Conservation (phyloP, 306 rosid genomes). For the Lathyrus sativus region DNA sequence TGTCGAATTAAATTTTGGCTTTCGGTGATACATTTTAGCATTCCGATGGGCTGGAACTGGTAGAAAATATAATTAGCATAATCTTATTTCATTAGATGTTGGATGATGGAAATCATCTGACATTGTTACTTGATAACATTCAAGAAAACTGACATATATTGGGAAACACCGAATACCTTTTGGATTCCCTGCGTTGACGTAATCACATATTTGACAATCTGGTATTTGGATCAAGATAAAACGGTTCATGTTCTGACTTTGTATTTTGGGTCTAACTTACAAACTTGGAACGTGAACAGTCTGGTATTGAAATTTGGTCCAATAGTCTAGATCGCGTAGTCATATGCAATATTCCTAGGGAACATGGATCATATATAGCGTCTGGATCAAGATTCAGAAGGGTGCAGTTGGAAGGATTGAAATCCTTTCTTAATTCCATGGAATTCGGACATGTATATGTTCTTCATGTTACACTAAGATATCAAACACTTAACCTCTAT, state of each 20-base stretch:
- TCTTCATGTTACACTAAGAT: neutral
- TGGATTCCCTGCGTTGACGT: neutral
- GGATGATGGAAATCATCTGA: slow-evolving; percentile 8
- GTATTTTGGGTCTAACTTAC: neutral
- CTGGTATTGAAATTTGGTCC: neutral
- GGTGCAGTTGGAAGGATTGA: neutral
- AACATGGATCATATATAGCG: neutral
- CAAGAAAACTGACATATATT: slow-evolving; percentile 7
- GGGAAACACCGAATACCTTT: neutral
- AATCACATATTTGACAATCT: neutral
- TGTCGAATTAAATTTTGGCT: slow-evolving; percentile 13
- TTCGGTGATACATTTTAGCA: slow-evolving; percentile 6
- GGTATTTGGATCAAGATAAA: neutral
- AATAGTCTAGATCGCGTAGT: neutral
- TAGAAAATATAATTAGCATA: slow-evolving; percentile 6
- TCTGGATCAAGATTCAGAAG: neutral
- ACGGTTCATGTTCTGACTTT: neutral
- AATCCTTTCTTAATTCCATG: neutral
- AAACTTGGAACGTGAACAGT: neutral
- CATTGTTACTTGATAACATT: neutral
- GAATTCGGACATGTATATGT: neutral
- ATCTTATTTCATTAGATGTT: slow-evolving; percentile 7
- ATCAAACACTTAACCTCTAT: slow-evolving; percentile 11
- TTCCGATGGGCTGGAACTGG: neutral
- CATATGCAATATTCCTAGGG: neutral